phyloP scores from a whole-genome alignment of 768 basidiomycete species.

The Fistulinella prunicolor region DNA sequence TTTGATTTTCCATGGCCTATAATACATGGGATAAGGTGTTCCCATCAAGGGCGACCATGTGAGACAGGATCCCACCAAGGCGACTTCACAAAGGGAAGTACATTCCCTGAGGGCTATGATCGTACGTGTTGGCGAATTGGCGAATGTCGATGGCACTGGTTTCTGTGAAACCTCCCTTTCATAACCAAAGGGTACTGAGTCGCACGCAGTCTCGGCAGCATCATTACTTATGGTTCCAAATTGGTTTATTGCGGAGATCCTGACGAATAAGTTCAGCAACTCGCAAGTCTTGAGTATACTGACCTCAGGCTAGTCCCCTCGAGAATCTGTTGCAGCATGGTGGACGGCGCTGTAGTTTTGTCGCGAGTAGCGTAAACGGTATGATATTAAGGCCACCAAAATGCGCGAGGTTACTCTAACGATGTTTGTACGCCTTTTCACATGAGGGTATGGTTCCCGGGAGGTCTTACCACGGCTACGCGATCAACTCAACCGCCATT shows the following conservation, averaged over 20 bases:
- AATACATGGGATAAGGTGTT: conserved; percentile 1
- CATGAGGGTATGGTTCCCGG: conserved; percentile 9
- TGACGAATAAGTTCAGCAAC: not conserved
- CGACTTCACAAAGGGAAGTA: not conserved
- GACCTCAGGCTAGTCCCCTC: not conserved
- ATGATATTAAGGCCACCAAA: conserved; percentile 15
- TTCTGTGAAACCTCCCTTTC: too few relatives aligned
- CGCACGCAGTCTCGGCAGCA: not conserved
- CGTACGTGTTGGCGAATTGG: not conserved
- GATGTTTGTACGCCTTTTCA: conserved; percentile 13
- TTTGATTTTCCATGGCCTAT: too few relatives aligned
- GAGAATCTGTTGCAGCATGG: not conserved
- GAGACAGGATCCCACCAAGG: conserved; percentile 3
- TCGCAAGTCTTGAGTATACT: not conserved
- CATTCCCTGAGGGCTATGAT: not conserved
- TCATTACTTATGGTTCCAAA: not conserved
- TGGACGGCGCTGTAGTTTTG: not conserved
- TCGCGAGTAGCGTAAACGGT: not conserved
- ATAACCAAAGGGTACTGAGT: too few relatives aligned
- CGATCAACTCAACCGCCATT: conserved; percentile 1
- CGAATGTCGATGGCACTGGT: not conserved
- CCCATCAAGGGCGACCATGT: conserved; percentile 3
- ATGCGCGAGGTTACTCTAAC: conserved; percentile 16
- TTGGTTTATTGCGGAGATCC: too few relatives aligned
- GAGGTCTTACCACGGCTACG: conserved; percentile 12